Conservation (phyloP, 306 rosid species). For the Lablab purpureus region DNA sequence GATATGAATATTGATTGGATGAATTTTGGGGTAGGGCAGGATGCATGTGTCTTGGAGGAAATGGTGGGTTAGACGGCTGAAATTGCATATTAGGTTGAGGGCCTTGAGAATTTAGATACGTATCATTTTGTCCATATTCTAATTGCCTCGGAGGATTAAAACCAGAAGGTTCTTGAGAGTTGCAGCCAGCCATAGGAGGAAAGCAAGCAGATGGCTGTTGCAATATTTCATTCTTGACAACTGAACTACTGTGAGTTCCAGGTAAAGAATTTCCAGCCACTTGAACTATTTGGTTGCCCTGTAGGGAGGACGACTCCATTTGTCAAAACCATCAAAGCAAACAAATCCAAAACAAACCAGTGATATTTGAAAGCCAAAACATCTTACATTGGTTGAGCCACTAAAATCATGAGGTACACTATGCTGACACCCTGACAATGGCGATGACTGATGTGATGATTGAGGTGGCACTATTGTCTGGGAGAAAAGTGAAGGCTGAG, state of each 20-base stretch:
- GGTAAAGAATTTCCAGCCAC: constrained; percentile 66
- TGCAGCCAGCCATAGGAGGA: constrained; percentile 62
- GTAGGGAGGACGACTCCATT: constrained; percentile 37
- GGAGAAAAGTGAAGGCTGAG: constrained; percentile 54
- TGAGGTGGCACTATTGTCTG: constrained; percentile 66
- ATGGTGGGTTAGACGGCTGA: constrained; percentile 68
- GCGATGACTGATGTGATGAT: constrained; percentile 64
- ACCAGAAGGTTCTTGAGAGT: constrained; percentile 69
- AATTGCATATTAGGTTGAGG: constrained; percentile 70
- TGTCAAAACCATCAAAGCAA: constrained; percentile 24
- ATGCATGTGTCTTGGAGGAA: constrained; percentile 72
- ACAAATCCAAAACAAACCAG: constrained; percentile 23
- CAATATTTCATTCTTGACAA: constrained; percentile 62
- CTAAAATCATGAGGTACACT: constrained; percentile 59
- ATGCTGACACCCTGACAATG: constrained; percentile 64
- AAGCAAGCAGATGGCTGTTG: constrained; percentile 53
- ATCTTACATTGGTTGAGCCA: constrained; percentile 63
- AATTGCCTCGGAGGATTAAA: constrained; percentile 66
- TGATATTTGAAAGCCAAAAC: constrained; percentile 1
- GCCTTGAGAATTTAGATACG: constrained; percentile 63
- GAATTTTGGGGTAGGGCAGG: constrained; percentile 69
- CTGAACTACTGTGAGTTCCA: constrained; percentile 57
- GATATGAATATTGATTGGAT: constrained; percentile 69
- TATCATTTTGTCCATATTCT: constrained; percentile 69
- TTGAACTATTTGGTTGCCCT: constrained; percentile 75